These are phyloP conservation scores for Daedaleopsis sinensis DNA, from an alignment of 768 basidiomycete genomes.

Conservation along the genomic window DNA sequence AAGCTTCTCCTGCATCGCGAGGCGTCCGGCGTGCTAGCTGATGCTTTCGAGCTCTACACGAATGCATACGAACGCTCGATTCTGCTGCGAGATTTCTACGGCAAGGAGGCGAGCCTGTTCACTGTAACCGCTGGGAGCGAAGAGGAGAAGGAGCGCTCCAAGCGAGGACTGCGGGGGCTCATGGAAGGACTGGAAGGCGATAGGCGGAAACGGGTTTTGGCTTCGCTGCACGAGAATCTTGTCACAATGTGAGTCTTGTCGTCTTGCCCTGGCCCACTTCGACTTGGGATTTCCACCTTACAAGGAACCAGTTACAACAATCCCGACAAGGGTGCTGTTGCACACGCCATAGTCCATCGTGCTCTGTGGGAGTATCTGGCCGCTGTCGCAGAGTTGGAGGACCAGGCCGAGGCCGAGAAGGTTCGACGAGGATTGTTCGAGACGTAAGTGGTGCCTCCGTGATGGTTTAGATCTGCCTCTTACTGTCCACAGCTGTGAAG, in stretches of 20 bases:
- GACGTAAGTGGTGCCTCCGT: constrained; percentile 46
- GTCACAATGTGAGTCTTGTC: constrained; percentile 62
- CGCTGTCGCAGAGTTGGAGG: constrained; percentile 57
- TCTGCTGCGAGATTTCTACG: constrained; percentile 87
- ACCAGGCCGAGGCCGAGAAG: constrained; percentile 73
- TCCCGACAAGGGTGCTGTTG: constrained; percentile 85
- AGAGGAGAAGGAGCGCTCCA: constrained; percentile 64
- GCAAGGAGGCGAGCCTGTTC: constrained; percentile 84
- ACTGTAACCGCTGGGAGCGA: constrained; percentile 56
- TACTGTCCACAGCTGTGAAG: constrained; percentile 51
- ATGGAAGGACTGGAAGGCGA: constrained; percentile 67
- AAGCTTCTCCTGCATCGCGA: constrained; percentile 84
- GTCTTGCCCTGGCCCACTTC: background rate
- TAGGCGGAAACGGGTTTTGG: constrained; percentile 65
- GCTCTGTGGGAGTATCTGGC: constrained; percentile 84
- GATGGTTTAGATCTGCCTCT: constrained; percentile 37
- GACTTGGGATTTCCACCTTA: background rate
- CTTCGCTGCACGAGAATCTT: constrained; percentile 73
- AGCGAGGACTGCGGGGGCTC: constrained; percentile 68
- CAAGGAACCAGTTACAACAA: constrained; percentile 73
- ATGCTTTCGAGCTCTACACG: constrained; percentile 86
- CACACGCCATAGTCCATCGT: constrained; percentile 87
- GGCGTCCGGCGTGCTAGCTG: constrained; percentile 81
- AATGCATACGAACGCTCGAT: constrained; percentile 84
- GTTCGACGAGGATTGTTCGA: constrained; percentile 81